phyloP scores from a whole-genome alignment of 345 rosid genomes.

The Arabidopsis suecica region DNA sequence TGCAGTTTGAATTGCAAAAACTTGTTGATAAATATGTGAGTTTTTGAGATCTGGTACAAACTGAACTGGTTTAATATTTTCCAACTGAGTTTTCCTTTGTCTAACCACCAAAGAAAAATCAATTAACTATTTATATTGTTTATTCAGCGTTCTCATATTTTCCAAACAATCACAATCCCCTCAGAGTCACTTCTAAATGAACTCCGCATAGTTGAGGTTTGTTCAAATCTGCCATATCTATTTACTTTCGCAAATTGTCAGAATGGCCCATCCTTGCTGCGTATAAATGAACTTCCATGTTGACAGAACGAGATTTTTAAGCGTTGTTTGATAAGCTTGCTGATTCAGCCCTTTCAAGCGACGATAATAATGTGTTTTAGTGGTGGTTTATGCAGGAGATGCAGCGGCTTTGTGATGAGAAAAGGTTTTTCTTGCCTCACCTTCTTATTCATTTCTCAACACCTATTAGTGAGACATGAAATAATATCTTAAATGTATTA shows the following conservation, averaged over 20 bases:
- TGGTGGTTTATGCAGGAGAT: slow-evolving; percentile 77
- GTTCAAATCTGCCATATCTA: slow-evolving; percentile 40
- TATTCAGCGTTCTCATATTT: slow-evolving; percentile 85
- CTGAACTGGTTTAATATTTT: slow-evolving; percentile 11
- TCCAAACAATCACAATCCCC: slow-evolving; percentile 82
- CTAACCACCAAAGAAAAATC: slow-evolving; percentile 4
- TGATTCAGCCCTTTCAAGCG: slow-evolving; percentile 13
- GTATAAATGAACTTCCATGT: slow-evolving; percentile 14
- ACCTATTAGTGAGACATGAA: slow-evolving; percentile 6
- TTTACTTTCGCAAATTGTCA: neutral
- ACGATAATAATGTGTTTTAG: slow-evolving; percentile 13
- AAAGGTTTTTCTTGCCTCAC: slow-evolving; percentile 63
- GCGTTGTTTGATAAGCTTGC: slow-evolving; percentile 10
- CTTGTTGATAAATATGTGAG: slow-evolving; percentile 92
- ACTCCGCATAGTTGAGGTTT: slow-evolving; percentile 95
- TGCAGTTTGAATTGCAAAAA: slow-evolving; percentile 84
- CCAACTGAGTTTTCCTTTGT: slow-evolving; percentile 14
- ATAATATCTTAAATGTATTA: neutral
- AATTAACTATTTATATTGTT: slow-evolving; percentile 21
- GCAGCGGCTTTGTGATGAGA: slow-evolving; percentile 93
- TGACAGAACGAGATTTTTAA: slow-evolving; percentile 12
- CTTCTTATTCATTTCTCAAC: slow-evolving; percentile 20
- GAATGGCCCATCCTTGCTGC: slow-evolving; percentile 2
- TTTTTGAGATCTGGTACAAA: slow-evolving; percentile 26
- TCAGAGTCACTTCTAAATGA: slow-evolving; percentile 97